A percentile compares a stretch with the other conserved stretches of the same genome.
These are phyloP conservation scores for Medicago ruthenica DNA, from an alignment of 306 rosid genomes.

Conservation along the genomic window DNA sequence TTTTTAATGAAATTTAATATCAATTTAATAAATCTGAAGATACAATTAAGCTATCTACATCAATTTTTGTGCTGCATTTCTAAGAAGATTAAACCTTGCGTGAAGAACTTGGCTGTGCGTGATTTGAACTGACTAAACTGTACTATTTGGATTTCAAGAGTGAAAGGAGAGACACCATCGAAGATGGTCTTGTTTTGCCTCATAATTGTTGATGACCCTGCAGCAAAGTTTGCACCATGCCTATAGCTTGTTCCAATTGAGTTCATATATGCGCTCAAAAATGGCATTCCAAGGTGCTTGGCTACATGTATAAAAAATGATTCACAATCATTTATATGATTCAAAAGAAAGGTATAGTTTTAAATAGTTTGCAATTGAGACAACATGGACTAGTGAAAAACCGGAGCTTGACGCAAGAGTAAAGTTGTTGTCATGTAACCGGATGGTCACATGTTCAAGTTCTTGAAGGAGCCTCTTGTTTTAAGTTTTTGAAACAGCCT, in stretches of 20 bases:
- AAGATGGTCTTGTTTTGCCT: slow-evolving; percentile 59
- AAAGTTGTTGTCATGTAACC: too few relatives aligned
- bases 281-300: slow-evolving; percentile 55
- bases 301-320: slow-evolving; percentile 52
- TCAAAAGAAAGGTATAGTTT: too few relatives aligned
- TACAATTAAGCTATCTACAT: too few relatives aligned
- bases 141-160: slow-evolving; percentile 65
- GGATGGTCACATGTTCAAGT: too few relatives aligned
- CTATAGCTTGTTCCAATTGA: slow-evolving; percentile 74
- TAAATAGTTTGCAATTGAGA: not conserved
- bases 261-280: slow-evolving; percentile 66
- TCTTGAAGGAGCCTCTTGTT: too few relatives aligned
- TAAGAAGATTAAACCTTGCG: slow-evolving; percentile 42
- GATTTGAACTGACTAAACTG: slow-evolving; percentile 68
- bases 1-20: not conserved
- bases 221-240: slow-evolving; percentile 86
- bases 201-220: slow-evolving; percentile 74
- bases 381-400: not conserved
- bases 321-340: not conserved
- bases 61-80: too few relatives aligned
- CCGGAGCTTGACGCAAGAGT: too few relatives aligned
- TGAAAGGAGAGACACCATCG: slow-evolving; percentile 68
- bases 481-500: too few relatives aligned
- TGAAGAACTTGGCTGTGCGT: slow-evolving; percentile 57
- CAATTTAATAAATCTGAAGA: not conserved